Evolutionary conservation across 306 rosid genomes (phyloP).

Genomic region (Fragaria ananassa): DNA sequence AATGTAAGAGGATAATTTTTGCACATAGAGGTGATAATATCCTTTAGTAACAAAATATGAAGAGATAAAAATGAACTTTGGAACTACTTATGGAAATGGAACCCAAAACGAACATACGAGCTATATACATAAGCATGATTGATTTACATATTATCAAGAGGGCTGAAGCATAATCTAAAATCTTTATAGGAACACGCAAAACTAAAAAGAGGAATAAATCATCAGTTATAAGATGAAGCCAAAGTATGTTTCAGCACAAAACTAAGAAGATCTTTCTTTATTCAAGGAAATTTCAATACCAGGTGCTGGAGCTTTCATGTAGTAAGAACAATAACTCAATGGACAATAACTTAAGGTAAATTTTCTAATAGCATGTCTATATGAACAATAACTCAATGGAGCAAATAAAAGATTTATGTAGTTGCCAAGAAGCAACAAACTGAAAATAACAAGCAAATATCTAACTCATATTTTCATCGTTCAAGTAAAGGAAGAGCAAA

Average conservation of each 20-base stretch:
- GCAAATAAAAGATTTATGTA: background rate
- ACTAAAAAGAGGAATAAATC: background rate
- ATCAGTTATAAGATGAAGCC: background rate
- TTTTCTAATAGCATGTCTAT: background rate
- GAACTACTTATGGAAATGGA: background rate
- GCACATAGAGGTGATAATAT: background rate
- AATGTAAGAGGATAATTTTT: background rate
- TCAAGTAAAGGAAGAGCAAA: background rate
- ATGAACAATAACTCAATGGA: background rate
- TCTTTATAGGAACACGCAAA: background rate
- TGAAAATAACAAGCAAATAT: background rate
- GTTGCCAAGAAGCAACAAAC: background rate
- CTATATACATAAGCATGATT: background rate
- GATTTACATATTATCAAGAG: background rate
- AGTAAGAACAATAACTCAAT: background rate
- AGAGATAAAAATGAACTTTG: too few species aligned
- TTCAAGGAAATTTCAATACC: background rate
- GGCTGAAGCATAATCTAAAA: background rate
- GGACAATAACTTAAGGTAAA: background rate
- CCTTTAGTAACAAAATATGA: background rate
- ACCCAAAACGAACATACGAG: background rate
- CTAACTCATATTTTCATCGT: background rate
- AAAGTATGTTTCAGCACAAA: background rate
- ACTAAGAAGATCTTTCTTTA: background rate
- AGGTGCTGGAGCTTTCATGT: background rate